Conservation (phyloP, 495 filamentous ascomycete species). For the Xylaria nigripes region DNA sequence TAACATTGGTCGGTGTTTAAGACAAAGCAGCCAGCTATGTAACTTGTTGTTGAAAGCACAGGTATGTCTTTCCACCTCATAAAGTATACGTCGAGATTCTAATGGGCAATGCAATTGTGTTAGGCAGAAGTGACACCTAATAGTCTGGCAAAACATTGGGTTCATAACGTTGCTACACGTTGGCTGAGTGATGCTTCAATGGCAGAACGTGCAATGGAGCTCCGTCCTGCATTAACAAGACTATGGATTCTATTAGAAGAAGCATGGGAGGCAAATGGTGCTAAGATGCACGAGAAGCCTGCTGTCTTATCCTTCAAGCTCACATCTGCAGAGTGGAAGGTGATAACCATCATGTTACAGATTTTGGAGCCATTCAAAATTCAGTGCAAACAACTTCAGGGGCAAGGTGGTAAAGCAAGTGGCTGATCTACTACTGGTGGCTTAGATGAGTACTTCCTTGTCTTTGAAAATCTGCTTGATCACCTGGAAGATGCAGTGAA, state of each 20-base stretch:
- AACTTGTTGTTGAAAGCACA: neutral
- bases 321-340: neutral
- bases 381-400: neutral
- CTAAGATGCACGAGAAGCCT: neutral
- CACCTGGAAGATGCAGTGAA: neutral
- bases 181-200: neutral
- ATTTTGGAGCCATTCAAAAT: neutral
- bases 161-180: neutral
- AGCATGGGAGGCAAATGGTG: neutral
- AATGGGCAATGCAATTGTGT: too few relatives aligned
- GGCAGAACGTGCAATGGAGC: neutral
- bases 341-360: neutral
- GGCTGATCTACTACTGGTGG: neutral
- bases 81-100: too few relatives aligned
- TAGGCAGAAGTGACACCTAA: neutral
- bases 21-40: neutral
- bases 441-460: neutral
- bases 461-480: neutral
- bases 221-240: neutral
- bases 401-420: neutral
- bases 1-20: neutral
- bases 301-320: neutral
- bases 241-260: neutral
- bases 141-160: neutral
- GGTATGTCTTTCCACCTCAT: neutral